Conservation (phyloP, 257 asterid species). For the Marsdenia floribunda region DNA sequence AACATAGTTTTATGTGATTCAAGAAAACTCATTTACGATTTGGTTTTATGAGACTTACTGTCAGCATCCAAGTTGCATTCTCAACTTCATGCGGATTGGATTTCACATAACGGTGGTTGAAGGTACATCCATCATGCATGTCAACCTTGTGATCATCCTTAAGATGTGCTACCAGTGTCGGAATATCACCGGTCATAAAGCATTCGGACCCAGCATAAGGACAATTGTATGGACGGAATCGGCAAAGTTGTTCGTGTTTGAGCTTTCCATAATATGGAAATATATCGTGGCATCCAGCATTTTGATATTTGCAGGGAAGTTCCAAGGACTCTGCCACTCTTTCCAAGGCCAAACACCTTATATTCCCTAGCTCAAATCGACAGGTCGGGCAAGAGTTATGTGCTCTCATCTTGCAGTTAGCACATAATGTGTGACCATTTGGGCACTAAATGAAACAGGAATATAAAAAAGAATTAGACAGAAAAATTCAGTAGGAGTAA, state of each 20-base stretch:
- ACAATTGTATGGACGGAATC: slow-evolving; percentile 68
- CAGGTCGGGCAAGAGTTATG: slow-evolving; percentile 68
- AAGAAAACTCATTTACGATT: not conserved
- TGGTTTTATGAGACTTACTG: slow-evolving; percentile 45
- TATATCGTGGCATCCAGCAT: slow-evolving; percentile 55
- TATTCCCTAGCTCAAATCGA: slow-evolving; percentile 56
- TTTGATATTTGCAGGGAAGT: slow-evolving; percentile 69
- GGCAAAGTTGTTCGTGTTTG: slow-evolving; percentile 66
- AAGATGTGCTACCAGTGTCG: slow-evolving; percentile 57
- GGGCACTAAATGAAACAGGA: slow-evolving; percentile 53
- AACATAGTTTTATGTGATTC: not conserved
- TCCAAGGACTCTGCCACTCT: slow-evolving; percentile 72
- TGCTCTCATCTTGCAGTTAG: slow-evolving; percentile 51
- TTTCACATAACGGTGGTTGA: slow-evolving; percentile 78
- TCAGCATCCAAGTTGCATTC: slow-evolving; percentile 86
- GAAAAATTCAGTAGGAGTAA: not conserved
- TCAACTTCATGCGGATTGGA: slow-evolving; percentile 70
- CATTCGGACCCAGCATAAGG: slow-evolving; percentile 88
- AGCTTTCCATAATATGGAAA: slow-evolving; percentile 58
- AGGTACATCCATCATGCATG: slow-evolving; percentile 78
- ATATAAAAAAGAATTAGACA: not conserved
- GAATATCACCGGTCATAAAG: slow-evolving; percentile 56
- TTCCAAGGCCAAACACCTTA: slow-evolving; percentile 84
- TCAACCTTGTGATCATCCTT: slow-evolving; percentile 85
- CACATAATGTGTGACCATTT: slow-evolving; percentile 79